Evolutionary conservation across 1,284 basidiomycete species (phyloP).

Genomic region (Austroboletus novae-zelandiae): DNA sequence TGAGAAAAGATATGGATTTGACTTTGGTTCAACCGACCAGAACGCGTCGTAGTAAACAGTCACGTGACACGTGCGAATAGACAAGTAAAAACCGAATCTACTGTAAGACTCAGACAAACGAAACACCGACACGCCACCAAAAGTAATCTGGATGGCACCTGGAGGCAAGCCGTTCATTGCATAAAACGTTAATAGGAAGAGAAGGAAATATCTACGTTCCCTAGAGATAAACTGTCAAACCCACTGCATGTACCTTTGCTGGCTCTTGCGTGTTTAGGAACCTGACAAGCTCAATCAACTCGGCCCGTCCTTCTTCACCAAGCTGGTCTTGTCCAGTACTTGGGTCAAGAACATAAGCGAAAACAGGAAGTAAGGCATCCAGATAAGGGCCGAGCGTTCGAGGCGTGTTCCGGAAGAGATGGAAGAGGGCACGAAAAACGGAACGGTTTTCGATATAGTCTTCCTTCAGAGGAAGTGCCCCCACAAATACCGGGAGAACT

Average conservation of each 20-base stretch:
- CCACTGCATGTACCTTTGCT: constrained; percentile 73
- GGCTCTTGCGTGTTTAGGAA: constrained; percentile 75
- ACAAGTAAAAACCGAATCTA: neutral
- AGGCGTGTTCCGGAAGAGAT: constrained; percentile 78
- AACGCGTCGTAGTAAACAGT: constrained; percentile 21
- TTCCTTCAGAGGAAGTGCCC: constrained; percentile 82
- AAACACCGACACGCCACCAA: neutral
- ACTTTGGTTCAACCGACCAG: constrained; percentile 12
- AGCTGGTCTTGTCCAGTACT: constrained; percentile 64
- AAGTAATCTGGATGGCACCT: neutral
- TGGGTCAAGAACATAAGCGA: constrained; percentile 83
- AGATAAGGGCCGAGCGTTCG: constrained; percentile 73
- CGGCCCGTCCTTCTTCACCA: constrained; percentile 70
- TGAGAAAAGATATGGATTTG: constrained; percentile 9
- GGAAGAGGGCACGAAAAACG: constrained; percentile 88
- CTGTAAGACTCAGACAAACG: neutral
- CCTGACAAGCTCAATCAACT: constrained; percentile 75
- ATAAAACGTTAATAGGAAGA: neutral
- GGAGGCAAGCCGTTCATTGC: neutral
- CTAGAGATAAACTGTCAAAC: constrained; percentile 56
- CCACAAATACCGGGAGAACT: constrained; percentile 84
- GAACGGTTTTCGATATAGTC: constrained; percentile 90
- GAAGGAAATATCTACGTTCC: neutral
- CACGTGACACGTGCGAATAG: constrained; percentile 23
- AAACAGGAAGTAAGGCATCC: constrained; percentile 81